Evolutionary conservation across 2,329 filamentous ascomycete species (phyloP).

Genomic region (Aspergillus sp.): DNA sequence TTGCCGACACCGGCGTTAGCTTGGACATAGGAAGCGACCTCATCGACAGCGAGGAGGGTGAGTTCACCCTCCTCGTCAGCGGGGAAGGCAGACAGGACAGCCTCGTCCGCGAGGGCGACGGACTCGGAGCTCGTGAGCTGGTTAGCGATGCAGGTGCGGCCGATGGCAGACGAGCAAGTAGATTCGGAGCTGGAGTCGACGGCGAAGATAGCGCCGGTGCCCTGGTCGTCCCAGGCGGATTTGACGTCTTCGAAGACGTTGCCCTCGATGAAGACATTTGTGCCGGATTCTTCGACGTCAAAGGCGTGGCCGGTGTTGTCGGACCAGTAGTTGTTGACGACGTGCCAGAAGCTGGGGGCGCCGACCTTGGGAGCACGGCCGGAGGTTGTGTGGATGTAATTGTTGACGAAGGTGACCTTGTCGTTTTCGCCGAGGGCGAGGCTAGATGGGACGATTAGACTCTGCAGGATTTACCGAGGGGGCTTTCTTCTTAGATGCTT

Average conservation of each 20-base stretch:
- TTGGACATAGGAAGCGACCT: slow-evolving; percentile 29
- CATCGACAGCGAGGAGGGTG: slow-evolving; percentile 22
- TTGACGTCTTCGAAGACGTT: slow-evolving; percentile 47
- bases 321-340: slow-evolving; percentile 40
- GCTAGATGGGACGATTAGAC: slow-evolving; percentile 13
- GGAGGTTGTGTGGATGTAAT: slow-evolving; percentile 60
- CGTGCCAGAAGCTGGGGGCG: slow-evolving; percentile 56
- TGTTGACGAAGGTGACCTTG: slow-evolving; percentile 57
- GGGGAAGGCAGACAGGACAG: slow-evolving; percentile 31
- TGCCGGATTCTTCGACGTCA: slow-evolving; percentile 25
- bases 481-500: background rate
- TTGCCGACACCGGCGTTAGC: slow-evolving; percentile 34
- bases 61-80: slow-evolving; percentile 32
- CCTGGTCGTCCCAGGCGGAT: slow-evolving; percentile 33
- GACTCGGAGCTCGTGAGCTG: slow-evolving; percentile 29
- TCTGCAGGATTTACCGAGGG: background rate
- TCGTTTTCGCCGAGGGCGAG: slow-evolving; percentile 57
- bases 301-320: slow-evolving; percentile 48
- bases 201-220: slow-evolving; percentile 29
- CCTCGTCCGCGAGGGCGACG: slow-evolving; percentile 28
- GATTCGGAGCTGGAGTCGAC: slow-evolving; percentile 19
- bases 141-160: slow-evolving; percentile 31
- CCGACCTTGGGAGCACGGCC: slow-evolving; percentile 59
- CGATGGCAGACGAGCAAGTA: slow-evolving; percentile 26
- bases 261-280: slow-evolving; percentile 43